Base-by-base conservation (phyloP, 345 rosid genomes). In the Pseudoturritis turrita region DNA sequence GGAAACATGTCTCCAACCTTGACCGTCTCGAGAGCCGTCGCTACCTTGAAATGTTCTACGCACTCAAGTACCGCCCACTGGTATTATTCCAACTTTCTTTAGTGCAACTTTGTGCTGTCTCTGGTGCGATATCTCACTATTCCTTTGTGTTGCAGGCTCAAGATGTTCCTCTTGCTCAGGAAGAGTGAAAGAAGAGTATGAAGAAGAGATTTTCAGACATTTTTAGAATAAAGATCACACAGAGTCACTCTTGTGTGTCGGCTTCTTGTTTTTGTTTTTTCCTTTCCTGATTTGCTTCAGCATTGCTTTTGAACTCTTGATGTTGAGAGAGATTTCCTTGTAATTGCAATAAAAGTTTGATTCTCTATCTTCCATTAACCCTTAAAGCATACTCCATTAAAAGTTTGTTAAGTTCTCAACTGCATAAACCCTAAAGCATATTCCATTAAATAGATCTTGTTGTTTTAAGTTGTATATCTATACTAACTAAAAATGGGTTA, bases 1-100 rank as follows among this genome's bases (percentile, higher is more conserved):
- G 96, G 97, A 93, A 93, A 45, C 96, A 91, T 22, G 98, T 94
- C 3, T 89, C 98, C 0, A 94, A 94, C 58, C 96, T 94, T n/a
- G 96, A 94, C 57, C 90, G 84, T 5, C 97, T 68, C 0, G 98
- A 92, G 88, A 88, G 93, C 83, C 81, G 90, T 2, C 89, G 98
- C 14, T 92, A 92, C 83, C 83, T 93, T 1, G 98, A 93, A 78
- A 93, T 93, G 98, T 93, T 93, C 56, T 87, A 84, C 10, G 96
- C 97, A 15, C 82, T 92, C 21, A 92, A 92, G 76, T 92, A 87
- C 75, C 85, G 87, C 5, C 89, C 83, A 68, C 68, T 93, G 90
- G 98, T 92, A 83, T 37, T 19, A 6, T 52, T 50, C 0, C 6
- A 18, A 17, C 12, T 15, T 15, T 18, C 7, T 18, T 29, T n/a